A percentile compares a stretch with the other conserved stretches of the same genome.
phyloP scores from a whole-genome alignment of 345 rosid species.

The Geranium rotundifolium region DNA sequence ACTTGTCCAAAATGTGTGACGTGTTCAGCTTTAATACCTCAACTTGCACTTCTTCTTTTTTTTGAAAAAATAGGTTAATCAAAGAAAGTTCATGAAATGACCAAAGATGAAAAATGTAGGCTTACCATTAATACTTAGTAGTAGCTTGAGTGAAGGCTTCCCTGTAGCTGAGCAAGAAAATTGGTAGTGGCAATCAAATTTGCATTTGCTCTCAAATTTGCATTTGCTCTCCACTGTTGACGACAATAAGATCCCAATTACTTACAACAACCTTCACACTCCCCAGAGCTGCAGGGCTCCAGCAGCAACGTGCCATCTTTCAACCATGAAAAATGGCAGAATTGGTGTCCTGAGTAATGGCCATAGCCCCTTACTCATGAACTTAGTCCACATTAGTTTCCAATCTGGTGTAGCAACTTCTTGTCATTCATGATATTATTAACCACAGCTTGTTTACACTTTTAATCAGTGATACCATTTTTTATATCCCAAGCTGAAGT shows the following conservation, averaged over 20 bases:
- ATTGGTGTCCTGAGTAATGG: background rate
- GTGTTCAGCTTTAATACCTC: background rate
- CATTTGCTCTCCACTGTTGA: too few species aligned
- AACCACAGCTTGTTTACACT: background rate
- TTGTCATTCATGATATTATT: background rate
- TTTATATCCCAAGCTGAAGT: background rate
- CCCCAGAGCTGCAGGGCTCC: background rate
- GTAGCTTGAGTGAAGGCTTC: too few species aligned
- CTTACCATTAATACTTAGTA: too few species aligned
- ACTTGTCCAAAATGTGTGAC: background rate
- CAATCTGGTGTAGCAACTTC: too few species aligned
- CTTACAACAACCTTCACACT: background rate
- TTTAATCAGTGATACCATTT: background rate
- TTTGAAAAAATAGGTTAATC: too few species aligned
- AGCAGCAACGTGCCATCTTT: background rate
- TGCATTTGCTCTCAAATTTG: too few species aligned
- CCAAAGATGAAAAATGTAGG: too few species aligned
- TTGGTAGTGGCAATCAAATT: too few species aligned
- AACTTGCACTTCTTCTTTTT: background rate
- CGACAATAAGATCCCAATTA: constrained; percentile 2
- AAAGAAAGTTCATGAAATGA: background rate
- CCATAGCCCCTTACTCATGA: background rate
- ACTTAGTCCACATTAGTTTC: background rate
- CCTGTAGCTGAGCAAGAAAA: too few species aligned
- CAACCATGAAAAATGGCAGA: background rate